Evolutionary conservation across 2,329 filamentous ascomycete genomes (phyloP), one percentile per base, ranked within the genome.

Genomic region (Fusarium vanettenii): DNA sequence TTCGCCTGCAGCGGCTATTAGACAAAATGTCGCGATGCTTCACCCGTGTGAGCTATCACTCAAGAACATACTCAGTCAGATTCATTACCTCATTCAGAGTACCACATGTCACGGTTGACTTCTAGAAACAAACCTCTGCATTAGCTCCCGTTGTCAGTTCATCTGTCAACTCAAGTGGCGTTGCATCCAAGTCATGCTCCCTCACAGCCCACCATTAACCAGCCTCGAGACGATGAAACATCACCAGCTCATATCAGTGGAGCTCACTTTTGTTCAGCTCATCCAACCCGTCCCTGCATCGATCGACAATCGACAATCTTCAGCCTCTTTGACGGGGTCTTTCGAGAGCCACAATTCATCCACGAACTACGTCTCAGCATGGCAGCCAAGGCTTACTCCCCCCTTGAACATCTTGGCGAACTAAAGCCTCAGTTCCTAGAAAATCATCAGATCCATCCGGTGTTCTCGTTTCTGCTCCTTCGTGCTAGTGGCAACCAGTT

Each of bases 221-320:
- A 62, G 41, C 43, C 60, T 52, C 41, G 20, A 50, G 29, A 43
- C 60, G 43, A 62, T 62, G 60, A 52, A 62, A 52, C 60, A 50
- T 52, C 20, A 27, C 60, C 29, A 43, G 16, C 31, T 62, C 39
- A 22, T 22, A 27, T 52, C 43, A 27, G 60, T 52, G 29, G 60
- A 62, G 60, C 39, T 52, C 48, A n/a, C 48, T 31, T 11, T 55
- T 29, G 5, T 29, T 62, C 31, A 50, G 31, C 20, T 62, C 31
- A 25, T 27, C 16, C 25, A 50, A 62, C 31, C 33, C 7, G 22
- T 27, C 20, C 31, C 8, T 62, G 18, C 29, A 50, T 52, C 60
- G 60, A 35, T 50, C 60, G 31, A 33, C 41, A 50, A 37, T 62
- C 60, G 60, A 20, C 16, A n/a, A 62, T 52, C 43, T 37, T 50